phyloP scores from a whole-genome alignment of 495 filamentous ascomycete genomes.

The Xylaria acuta region DNA sequence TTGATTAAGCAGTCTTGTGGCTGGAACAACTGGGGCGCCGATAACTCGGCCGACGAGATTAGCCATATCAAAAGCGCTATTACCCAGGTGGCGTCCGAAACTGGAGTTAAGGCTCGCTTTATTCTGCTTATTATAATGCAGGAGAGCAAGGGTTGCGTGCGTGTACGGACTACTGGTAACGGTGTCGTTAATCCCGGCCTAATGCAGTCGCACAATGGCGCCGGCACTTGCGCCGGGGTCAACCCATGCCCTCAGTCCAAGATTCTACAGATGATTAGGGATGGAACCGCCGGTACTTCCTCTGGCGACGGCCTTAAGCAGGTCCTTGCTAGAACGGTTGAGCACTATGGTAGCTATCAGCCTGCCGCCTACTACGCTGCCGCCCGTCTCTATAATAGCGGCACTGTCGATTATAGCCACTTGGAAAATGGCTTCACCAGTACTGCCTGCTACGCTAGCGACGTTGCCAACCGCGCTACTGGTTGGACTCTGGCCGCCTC shows the following conservation, averaged over 20 bases:
- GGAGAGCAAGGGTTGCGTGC: conserved; percentile 64
- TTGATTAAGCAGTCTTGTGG: conserved; percentile 32
- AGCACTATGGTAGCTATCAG: conserved; percentile 35
- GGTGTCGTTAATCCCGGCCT: conserved; percentile 50
- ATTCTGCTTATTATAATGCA: conserved; percentile 61
- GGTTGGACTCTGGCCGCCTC: conserved; percentile 43
- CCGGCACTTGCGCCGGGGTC: conserved; percentile 26
- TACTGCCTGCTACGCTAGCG: conserved; percentile 52
- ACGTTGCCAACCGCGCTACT: conserved; percentile 62
- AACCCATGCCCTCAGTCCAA: conserved; percentile 34
- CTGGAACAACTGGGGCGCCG: conserved; percentile 26
- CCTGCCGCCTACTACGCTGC: conserved; percentile 42
- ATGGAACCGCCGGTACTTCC: conserved; percentile 47
- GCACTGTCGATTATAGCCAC: conserved; percentile 52
- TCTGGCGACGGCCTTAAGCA: conserved; percentile 47
- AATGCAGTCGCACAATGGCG: conserved; percentile 47
- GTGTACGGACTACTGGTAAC: conserved; percentile 47
- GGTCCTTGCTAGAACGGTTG: conserved; percentile 29
- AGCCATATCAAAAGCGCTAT: conserved; percentile 49
- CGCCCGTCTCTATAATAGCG: conserved; percentile 64
- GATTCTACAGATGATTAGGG: conserved; percentile 45
- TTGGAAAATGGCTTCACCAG: conserved; percentile 60
- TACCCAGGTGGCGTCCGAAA: conserved; percentile 43
- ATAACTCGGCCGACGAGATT: conserved; percentile 46
- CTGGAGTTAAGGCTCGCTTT: conserved; percentile 51